Conservation (phyloP, 768 basidiomycete species). For the Thelephora ganbajun region DNA sequence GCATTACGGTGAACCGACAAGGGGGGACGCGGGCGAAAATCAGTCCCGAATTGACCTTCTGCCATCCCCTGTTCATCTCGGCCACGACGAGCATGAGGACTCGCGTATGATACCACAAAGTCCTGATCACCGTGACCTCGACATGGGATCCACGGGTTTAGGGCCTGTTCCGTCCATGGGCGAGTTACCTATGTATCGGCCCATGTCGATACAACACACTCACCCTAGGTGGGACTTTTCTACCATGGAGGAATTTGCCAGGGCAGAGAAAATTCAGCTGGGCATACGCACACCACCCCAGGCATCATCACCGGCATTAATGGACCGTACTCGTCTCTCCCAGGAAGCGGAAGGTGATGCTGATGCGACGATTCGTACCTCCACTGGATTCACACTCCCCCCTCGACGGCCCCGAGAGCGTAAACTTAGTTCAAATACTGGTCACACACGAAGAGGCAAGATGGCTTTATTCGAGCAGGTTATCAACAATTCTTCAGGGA, state of each 20-base stretch:
- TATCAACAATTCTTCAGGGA: conserved; percentile 8
- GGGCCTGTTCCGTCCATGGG: conserved; percentile 18
- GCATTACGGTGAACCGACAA: no score
- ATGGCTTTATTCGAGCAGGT: conserved; percentile 75
- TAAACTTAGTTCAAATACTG: conserved; percentile 50
- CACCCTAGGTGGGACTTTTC: conserved; percentile 56
- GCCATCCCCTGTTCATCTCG: conserved; percentile 19
- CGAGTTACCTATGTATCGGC: conserved; percentile 59
- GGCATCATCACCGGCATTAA: conserved; percentile 4
- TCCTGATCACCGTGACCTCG: conserved; percentile 5
- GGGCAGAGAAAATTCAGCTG: conserved; percentile 48
- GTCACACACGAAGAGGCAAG: conserved; percentile 59
- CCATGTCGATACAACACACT: conserved; percentile 24
- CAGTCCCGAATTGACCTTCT: neutral
- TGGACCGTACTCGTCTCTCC: neutral
- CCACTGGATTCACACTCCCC: conserved; percentile 11
- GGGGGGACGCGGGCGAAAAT: no score
- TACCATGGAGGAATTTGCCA: conserved; percentile 65
- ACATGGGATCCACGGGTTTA: conserved; percentile 3
- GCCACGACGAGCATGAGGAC: conserved; percentile 35
- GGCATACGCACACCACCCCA: conserved; percentile 41
- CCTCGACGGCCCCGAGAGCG: conserved; percentile 70
- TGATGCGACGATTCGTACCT: conserved; percentile 9
- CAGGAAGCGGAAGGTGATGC: conserved; percentile 6
- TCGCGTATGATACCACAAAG: conserved; percentile 25